phyloP scores from a whole-genome alignment of 495 filamentous ascomycete species.

The Penicillium canescens region DNA sequence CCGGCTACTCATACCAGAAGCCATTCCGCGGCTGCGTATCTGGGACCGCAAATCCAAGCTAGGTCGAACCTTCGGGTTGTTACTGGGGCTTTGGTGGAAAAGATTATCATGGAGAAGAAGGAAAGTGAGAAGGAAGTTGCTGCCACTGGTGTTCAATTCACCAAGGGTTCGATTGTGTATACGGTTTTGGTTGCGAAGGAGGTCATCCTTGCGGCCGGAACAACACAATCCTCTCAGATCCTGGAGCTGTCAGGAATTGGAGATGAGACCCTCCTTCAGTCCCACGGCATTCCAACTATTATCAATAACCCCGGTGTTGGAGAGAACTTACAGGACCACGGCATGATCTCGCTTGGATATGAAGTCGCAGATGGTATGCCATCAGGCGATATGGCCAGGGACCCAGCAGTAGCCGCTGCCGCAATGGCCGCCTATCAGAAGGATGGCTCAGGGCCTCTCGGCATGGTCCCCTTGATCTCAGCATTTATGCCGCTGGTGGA shows the following conservation, averaged over 20 bases:
- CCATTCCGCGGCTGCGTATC: conserved; percentile 38
- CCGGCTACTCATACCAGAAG: conserved; percentile 31
- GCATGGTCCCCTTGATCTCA: conserved; percentile 11
- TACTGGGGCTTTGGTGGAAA: conserved; percentile 27
- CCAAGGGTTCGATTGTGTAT: conserved; percentile 16
- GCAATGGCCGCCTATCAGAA: conserved; percentile 24
- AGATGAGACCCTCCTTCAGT: conserved; percentile 10
- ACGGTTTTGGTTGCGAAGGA: conserved; percentile 51
- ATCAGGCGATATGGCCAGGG: conserved; percentile 11
- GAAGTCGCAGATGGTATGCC: conserved; percentile 17
- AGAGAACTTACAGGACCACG: conserved; percentile 52
- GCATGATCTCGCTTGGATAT: conserved; percentile 13
- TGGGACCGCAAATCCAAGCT: neutral
- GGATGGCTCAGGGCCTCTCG: conserved; percentile 20
- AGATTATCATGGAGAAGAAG: conserved; percentile 9
- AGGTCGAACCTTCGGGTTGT: conserved; percentile 19
- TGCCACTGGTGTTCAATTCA: conserved; percentile 36
- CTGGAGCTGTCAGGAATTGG: conserved; percentile 67
- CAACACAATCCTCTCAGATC: conserved; percentile 54
- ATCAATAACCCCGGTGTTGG: conserved; percentile 45
- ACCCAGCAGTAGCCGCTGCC: conserved; percentile 12
- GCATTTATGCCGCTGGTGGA: conserved; percentile 21
- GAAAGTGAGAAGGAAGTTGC: conserved; percentile 1
- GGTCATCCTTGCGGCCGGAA: conserved; percentile 61
- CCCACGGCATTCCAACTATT: conserved; percentile 6